Evolutionary conservation across 2,329 filamentous ascomycete species (phyloP).

Genomic region (Colletotrichum musicola): DNA sequence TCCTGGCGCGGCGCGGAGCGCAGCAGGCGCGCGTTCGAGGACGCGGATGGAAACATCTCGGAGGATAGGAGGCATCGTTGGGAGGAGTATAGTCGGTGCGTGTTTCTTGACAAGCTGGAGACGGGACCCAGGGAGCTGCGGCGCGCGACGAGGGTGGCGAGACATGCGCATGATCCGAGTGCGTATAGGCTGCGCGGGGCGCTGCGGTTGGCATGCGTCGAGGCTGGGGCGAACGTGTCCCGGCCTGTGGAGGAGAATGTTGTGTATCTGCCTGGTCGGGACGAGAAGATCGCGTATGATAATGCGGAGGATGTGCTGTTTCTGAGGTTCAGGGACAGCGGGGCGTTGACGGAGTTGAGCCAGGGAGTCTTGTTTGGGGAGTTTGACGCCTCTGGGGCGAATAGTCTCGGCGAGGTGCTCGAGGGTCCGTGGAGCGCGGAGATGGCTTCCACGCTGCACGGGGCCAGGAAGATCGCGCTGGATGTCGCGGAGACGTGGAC

Average conservation of each 20-base stretch:
- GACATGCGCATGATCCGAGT: slow-evolving; percentile 27
- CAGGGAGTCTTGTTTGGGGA: slow-evolving; percentile 29
- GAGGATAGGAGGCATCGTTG: background rate
- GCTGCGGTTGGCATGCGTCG: slow-evolving; percentile 32
- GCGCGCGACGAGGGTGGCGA: slow-evolving; percentile 16
- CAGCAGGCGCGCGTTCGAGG: slow-evolving; percentile 20
- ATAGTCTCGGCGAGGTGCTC: slow-evolving; percentile 39
- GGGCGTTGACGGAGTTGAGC: slow-evolving; percentile 21
- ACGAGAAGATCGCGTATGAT: slow-evolving; percentile 42
- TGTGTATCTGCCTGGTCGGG: slow-evolving; percentile 44
- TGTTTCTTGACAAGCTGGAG: slow-evolving; percentile 34
- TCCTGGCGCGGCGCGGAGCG: slow-evolving; percentile 38
- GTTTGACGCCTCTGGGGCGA: slow-evolving; percentile 25
- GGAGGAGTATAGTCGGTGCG: slow-evolving; percentile 28
- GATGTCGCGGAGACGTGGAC: slow-evolving; percentile 46
- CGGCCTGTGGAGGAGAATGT: slow-evolving; percentile 35
- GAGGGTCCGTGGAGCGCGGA: slow-evolving; percentile 48
- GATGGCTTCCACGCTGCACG: slow-evolving; percentile 44
- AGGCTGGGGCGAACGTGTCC: slow-evolving; percentile 18
- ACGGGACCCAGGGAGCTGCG: background rate
- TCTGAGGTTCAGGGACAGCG: slow-evolving; percentile 43
- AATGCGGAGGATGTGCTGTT: slow-evolving; percentile 45
- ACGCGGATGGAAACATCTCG: slow-evolving; percentile 1
- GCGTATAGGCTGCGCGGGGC: slow-evolving; percentile 12
- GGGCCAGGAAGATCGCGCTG: slow-evolving; percentile 45